Evolutionary conservation across 2,329 filamentous ascomycete species (phyloP), one percentile per base, ranked within the genome.

Genomic region (Amesomyces nigricolor): DNA sequence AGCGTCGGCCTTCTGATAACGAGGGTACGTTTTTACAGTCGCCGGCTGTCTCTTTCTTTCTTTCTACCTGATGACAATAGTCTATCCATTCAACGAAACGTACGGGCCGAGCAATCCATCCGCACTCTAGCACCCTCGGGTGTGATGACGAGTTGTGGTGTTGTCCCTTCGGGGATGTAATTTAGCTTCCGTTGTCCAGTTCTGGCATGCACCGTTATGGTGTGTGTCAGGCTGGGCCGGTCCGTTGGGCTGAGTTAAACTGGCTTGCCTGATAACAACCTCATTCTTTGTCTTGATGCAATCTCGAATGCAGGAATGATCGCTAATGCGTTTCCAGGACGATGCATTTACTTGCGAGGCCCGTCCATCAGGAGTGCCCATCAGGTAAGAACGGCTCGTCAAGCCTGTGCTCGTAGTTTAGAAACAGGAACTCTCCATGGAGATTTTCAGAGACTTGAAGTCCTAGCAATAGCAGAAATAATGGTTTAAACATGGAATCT

Each of bases 41-140:
- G 51, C 17, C 57, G 37, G 17, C 43, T 40, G 32, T 40, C 52
- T 60, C 10, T 26, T 48, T 47, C 16, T 48, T 47, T 38, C 32
- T 47, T 51, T 55, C 50, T 52, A 68, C 62, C 72, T 81, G 79
- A 82, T 82, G 79, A 82, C 73, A 77, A 78, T 69, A 83, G 84
- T 83, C 83, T 85, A 87, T 87, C 84, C 84, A 87, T 87, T 87
- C 84, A 80, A 85, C 82, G 78, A 87, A 76, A 70, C 78, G 76
- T 79, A 72, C 73, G 74, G 70, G 76, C 85, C 85, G 76, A 87
- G 83, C 81, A 80, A 83, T 81, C 75, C 87, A 89, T 79, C 81
- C 85, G 71, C 82, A 88, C 85, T 81, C 70, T 75, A 89, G 82
- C 68, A 70, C 65, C 65, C 66, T 64, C 62, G 71, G 67, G 67